Conservation (phyloP, 805 yeast species). For the Candida tibetensis region DNA sequence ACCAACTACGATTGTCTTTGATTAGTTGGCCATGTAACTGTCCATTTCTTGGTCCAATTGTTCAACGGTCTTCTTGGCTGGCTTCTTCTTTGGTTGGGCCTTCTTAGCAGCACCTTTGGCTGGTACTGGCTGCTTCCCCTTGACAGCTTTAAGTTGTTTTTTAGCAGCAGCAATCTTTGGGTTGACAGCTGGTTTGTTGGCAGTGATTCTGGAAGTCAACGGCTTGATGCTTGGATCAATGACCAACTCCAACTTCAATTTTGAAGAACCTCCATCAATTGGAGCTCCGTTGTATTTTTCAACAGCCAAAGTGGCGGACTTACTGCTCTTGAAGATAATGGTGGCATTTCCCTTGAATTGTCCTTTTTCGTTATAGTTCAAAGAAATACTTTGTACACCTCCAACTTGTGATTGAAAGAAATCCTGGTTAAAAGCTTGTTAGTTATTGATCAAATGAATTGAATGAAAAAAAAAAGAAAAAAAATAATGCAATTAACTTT, state of each 20-base stretch:
- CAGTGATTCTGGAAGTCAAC: slow-evolving; percentile 68
- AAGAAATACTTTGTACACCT: slow-evolving; percentile 66
- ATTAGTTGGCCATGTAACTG: slow-evolving; percentile 66
- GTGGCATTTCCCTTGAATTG: slow-evolving; percentile 91
- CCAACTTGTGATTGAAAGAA: slow-evolving; percentile 88
- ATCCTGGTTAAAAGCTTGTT: slow-evolving; percentile 53
- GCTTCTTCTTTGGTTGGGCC: slow-evolving; percentile 33
- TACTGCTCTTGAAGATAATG: slow-evolving; percentile 65
- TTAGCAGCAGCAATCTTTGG: slow-evolving; percentile 23
- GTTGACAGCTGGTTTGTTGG: slow-evolving; percentile 33
- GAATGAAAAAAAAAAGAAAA: neutral
- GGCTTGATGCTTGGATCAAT: slow-evolving; percentile 80
- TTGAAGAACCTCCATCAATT: slow-evolving; percentile 80
- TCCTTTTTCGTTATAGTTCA: slow-evolving; percentile 84
- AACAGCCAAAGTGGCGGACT: slow-evolving; percentile 75
- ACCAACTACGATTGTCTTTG: no score
- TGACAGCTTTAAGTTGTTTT: slow-evolving; percentile 28
- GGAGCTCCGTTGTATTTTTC: slow-evolving; percentile 88
- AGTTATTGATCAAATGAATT: slow-evolving; percentile 13
- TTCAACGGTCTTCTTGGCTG: slow-evolving; percentile 71
- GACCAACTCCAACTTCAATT: slow-evolving; percentile 75
- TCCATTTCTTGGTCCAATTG: slow-evolving; percentile 98
- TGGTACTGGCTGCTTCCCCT: slow-evolving; percentile 17
- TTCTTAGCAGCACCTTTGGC: slow-evolving; percentile 9
- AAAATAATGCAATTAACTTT: neutral